Base-by-base conservation (phyloP, 106 monocot species). In the Dendrobium chrysotoxum region DNA sequence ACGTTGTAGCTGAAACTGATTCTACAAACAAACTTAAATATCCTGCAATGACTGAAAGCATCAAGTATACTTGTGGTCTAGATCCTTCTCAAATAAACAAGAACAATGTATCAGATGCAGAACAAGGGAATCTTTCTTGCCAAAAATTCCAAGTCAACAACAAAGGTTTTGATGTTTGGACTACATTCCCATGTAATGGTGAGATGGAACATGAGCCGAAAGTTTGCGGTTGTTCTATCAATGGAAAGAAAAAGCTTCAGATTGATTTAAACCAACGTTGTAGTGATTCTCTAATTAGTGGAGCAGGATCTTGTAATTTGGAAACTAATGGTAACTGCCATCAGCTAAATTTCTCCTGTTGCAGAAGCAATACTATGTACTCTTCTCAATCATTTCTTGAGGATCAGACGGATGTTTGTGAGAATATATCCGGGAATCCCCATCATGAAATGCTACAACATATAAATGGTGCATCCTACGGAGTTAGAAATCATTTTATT, bases 1-100 rank as follows among this genome's bases (percentile, higher is more conserved):
- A 87, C 66, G 65, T 65, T n/a, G 78, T 80, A 79, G 70, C 82
- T 40, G 81, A 55, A 25, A 23, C 53, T 26, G 46, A 83, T 85
- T 64, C 28, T 78, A 77, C 20, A 12, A 71, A 20, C 39, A 68
- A 72, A 50, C 42, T 17, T 45, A 71, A 45, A 28, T 31, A 74
- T 54, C 77, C 85, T 28, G 57, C 70, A 64, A 65, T 79, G 65
- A 54, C 70, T 70, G 79, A 77, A 55, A 67, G 50, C 11, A 64
- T 54, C 28, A 77, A 81, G 40, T 46, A 50, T 75, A 41, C 3
- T 10, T 65, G 10, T 20, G 39, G 20, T 78, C 5, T 78, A 3
- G 26, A 77, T 73, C 0, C 70, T 35, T 30, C 20, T 21, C 57
- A 50, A 40, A 16, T 21, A 74, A 25, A 40, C 65, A 73, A 26